phyloP scores from a whole-genome alignment of 106 monocot genomes.

The Acorus calamus region DNA sequence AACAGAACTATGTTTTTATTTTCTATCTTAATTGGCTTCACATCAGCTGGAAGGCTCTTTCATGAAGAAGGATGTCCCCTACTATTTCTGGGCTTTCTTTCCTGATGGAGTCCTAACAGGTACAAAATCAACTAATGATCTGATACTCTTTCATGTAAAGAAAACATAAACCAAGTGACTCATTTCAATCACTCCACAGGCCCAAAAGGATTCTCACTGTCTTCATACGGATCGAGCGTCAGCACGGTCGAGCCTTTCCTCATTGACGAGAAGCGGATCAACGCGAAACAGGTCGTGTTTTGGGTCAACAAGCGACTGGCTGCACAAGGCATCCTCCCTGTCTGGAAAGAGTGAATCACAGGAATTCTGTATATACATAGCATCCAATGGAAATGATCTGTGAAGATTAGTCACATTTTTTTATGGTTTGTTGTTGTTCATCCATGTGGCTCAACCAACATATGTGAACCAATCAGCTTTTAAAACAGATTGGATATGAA shows the following conservation, averaged over 20 bases:
- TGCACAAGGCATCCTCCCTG: constrained; percentile 78
- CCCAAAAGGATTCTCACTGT: constrained; percentile 69
- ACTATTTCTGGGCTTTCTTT: constrained; percentile 88
- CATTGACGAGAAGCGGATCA: constrained; percentile 74
- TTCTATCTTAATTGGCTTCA: too few species aligned
- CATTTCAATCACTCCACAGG: constrained; percentile 20
- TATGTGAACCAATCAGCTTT: too few species aligned
- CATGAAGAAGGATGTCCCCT: constrained; percentile 42
- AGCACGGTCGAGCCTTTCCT: constrained; percentile 89
- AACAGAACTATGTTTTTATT: too few species aligned
- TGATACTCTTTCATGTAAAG: background rate
- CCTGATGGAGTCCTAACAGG: constrained; percentile 63
- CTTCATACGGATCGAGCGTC: constrained; percentile 44
- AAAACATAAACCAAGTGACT: too few species aligned
- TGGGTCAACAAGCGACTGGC: constrained; percentile 83
- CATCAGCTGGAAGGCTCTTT: constrained; percentile 77
- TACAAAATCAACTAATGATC: background rate
- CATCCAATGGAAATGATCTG: too few species aligned
- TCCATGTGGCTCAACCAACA: too few species aligned
- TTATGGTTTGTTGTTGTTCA: too few species aligned
- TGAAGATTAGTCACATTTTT: too few species aligned
- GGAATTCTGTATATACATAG: too few species aligned
- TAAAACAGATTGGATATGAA: too few species aligned
- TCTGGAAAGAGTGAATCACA: constrained; percentile 42
- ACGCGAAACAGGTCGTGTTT: constrained; percentile 52